Base-by-base conservation (phyloP, 2,329 filamentous ascomycete species). In the Fusarium chaquense region DNA sequence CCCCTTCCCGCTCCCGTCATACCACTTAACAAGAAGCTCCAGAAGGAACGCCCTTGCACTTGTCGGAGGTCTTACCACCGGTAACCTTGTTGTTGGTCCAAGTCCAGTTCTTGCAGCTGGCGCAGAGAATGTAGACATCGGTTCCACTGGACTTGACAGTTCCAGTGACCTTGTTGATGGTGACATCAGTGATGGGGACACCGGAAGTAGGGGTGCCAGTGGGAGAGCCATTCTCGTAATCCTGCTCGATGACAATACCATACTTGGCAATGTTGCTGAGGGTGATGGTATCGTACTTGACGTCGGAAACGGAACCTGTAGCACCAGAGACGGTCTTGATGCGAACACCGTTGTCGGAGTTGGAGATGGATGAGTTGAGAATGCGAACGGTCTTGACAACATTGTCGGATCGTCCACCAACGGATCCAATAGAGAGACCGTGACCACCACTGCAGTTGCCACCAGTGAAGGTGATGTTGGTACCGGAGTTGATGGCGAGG, bases 401-500 rank as follows among this genome's bases (percentile, higher is more conserved):
- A 78, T 89, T 89, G 77, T 87, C 76, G 58, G 73, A 76, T 64
- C 85, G 83, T 57, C 83, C 83, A 38, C 81, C 85, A 11, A 83
- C 80, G 15, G 78, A 81, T 30, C 81, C 81, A 46, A 81, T 83
- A 16, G 80, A 82, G 11, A 83, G 75, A 35, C 81, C 81, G 62
- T 83, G 82, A 4, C 82, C 81, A 36, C 81, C 81, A 26, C 76
- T 81, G 78, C 84, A 85, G 71, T 78, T 75, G 10, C 82, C 78
- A 43, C 76, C 78, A 24, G 76, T 81, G 75, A 85, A 84, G 52
- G 78, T 81, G 65, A 86, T 85, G 71, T 83, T 78, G 30, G 77
- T 81, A 2, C 83, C 84, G 4, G 84, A 87, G 79, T 88, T 89
- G 65, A 87, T 75, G 28, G 87, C 86, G 10, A 89, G 80, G 69